phyloP scores from a whole-genome alignment of 805 yeast genomes.

The Saccharomycopsis sp. region DNA sequence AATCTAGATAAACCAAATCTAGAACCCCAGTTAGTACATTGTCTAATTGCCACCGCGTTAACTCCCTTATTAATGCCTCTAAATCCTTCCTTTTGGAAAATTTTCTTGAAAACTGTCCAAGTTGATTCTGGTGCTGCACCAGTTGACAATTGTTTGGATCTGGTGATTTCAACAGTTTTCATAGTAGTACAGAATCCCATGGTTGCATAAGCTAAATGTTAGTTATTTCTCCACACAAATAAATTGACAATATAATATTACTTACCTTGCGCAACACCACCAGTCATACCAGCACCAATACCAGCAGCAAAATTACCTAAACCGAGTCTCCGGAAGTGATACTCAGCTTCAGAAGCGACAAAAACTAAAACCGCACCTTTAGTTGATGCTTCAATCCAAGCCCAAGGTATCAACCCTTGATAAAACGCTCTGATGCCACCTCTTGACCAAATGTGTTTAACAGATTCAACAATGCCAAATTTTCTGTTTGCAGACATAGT shows the following conservation, averaged over 20 bases:
- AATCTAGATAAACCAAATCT: conserved; percentile 89
- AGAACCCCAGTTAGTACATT: conserved; percentile 99
- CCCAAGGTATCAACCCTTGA: conserved; percentile 99
- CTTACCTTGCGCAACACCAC: conserved; percentile 79
- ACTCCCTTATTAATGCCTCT: conserved; percentile 96
- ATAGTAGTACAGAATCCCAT: conserved; percentile 99
- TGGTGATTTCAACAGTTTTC: conserved; percentile 97
- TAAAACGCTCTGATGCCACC: conserved; percentile 92
- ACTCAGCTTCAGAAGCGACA: conserved; percentile 89
- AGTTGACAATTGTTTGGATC: conserved; percentile 64
- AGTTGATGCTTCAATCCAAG: conserved; percentile 99
- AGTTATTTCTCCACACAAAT: not conserved
- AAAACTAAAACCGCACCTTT: conserved; percentile 94
- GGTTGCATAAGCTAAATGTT: conserved; percentile 68
- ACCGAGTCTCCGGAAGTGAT: conserved; percentile 58
- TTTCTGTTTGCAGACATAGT: conserved; percentile 97
- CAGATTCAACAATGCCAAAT: conserved; percentile 59
- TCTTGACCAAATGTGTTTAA: conserved; percentile 77
- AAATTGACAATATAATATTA: not conserved
- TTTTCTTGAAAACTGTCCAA: conserved; percentile 79
- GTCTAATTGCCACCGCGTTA: conserved; percentile 97
- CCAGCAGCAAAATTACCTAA: conserved; percentile 73
- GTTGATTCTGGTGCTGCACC: conserved; percentile 72
- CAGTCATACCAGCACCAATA: conserved; percentile 91
- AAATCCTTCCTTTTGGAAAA: conserved; percentile 80